phyloP scores from a whole-genome alignment of 2,329 filamentous ascomycete species.

The Monosporascus sp. region DNA sequence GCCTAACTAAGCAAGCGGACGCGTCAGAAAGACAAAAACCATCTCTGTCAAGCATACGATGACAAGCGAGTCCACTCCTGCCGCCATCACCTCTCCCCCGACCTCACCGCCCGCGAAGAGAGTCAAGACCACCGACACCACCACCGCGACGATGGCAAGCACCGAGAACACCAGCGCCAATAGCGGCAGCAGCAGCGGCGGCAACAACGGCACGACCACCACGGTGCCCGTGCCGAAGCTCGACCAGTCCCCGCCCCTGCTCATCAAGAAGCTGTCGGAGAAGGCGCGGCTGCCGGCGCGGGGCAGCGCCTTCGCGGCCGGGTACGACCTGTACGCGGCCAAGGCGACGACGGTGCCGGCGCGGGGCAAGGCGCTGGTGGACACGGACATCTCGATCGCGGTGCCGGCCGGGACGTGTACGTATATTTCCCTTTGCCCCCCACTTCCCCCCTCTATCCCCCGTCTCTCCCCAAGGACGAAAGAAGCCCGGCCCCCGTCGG shows the following conservation, averaged over 20 bases:
- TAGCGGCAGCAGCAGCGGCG: no score
- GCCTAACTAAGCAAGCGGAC: background rate
- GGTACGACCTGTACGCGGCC: slow-evolving; percentile 87
- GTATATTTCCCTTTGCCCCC: slow-evolving; percentile 24
- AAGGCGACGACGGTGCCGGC: slow-evolving; percentile 71
- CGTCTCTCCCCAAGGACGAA: background rate
- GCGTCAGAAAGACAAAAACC: background rate
- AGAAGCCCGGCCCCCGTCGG: slow-evolving; percentile 1
- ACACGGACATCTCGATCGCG: slow-evolving; percentile 87
- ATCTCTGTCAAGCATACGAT: slow-evolving; percentile 20
- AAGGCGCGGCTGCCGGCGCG: slow-evolving; percentile 80
- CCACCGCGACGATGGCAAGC: slow-evolving; percentile 6
- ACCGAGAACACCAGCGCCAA: slow-evolving; percentile 25
- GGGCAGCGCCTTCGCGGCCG: slow-evolving; percentile 83
- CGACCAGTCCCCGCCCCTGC: slow-evolving; percentile 53
- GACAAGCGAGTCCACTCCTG: slow-evolving; percentile 11
- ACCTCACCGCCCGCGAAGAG: slow-evolving; percentile 76
- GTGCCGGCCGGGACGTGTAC: slow-evolving; percentile 85
- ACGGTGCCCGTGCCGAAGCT: slow-evolving; percentile 26
- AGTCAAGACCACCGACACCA: slow-evolving; percentile 51
- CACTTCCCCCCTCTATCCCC: slow-evolving; percentile 1
- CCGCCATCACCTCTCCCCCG: slow-evolving; percentile 47
- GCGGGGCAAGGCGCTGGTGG: slow-evolving; percentile 77
- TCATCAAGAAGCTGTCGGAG: slow-evolving; percentile 82
- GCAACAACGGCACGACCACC: slow-evolving; percentile 10